Evolutionary conservation across 306 rosid species (phyloP), one percentile per base, ranked within the genome.

Genomic region (Betula pendula): DNA sequence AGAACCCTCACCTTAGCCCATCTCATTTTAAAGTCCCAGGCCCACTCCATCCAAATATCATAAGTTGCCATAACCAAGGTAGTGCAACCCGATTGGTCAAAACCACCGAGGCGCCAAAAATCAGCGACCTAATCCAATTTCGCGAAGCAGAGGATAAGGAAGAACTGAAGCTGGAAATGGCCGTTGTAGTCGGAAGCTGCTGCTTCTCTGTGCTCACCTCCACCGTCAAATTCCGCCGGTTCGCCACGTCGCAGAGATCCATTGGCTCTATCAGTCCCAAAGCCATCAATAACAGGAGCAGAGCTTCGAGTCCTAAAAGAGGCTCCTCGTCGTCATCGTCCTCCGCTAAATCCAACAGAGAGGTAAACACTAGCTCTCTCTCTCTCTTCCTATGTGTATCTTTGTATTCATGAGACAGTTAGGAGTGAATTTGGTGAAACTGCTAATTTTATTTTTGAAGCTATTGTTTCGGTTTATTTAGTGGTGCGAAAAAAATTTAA

Each of bases 131-230:
- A 77, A 68, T 76, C 68, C 80, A 52, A 22, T 68, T 5, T 29
- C 6, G 33, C 44, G 43, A 44, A 40, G 29, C 29, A 56, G 50
- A 33, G 72, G 79, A 69, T 56, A 69, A 70, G 84, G 62, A 55
- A 67, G 70, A 60, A 65, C 14, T 17, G 69, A 63, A 35, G 33
- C 17, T 11, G 55, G 31, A 35, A 86, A 91, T 93, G 98, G 97
- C 91, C 19, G 88, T 81, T 68, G 87, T 93, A 77, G 77, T 91
- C 24, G 83, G 89, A n/a, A 88, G 81, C 81, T 75, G 81, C 84
- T 81, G 84, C 81, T 95, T 80, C 85, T 90, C 96, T 24, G 84
- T 59, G 48, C 43, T 82, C 48, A 78, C 73, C 17, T 86, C 97
- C 82, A 56, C 93, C n/a, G 83, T 85, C 20, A 86, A 84, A 81